Conservation (phyloP, 139 green algal species). For the Trebouxia sp. region DNA sequence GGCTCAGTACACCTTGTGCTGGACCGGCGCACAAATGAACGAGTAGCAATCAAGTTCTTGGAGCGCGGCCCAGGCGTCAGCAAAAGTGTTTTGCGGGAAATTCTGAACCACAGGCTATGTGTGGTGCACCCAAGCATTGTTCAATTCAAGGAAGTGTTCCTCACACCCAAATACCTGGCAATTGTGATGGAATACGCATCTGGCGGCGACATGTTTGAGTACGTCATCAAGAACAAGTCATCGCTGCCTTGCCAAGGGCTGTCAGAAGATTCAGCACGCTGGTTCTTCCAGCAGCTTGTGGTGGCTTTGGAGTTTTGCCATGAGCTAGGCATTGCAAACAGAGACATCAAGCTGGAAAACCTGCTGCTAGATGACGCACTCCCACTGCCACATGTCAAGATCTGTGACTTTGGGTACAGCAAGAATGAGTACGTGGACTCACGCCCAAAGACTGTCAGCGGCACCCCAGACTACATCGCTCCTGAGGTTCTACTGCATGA, state of each 20-base stretch:
- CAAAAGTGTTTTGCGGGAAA: conserved; percentile 96
- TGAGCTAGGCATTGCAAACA: conserved; percentile 42
- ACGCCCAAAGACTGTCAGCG: conserved; percentile 43
- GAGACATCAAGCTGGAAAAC: conserved; percentile 50
- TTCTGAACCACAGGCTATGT: conserved; percentile 90
- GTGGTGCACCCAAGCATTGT: conserved; percentile 98
- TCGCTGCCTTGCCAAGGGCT: conserved; percentile 60
- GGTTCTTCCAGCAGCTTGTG: conserved; percentile 76
- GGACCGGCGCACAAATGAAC: conserved; percentile 41
- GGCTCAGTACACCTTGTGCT: conserved; percentile 60
- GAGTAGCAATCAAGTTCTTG: conserved; percentile 85
- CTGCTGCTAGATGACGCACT: conserved; percentile 35
- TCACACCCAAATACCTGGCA: conserved; percentile 75
- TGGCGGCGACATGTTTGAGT: conserved; percentile 70
- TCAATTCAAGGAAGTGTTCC: conserved; percentile 84
- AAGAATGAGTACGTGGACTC: conserved; percentile 54
- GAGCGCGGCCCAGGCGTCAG: conserved; percentile 64
- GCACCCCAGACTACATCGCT: conserved; percentile 53
- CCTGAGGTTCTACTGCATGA: conserved; percentile 50
- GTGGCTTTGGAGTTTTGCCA: conserved; percentile 69
- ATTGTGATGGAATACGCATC: conserved; percentile 89
- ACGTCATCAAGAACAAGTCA: conserved; percentile 73
- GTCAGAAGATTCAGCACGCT: conserved; percentile 91
- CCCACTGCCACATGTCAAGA: conserved; percentile 41
- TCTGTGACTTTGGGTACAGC: conserved; percentile 56